Base-by-base conservation (phyloP, 352 stramenopile species). In the Phytophthora parvispora region DNA sequence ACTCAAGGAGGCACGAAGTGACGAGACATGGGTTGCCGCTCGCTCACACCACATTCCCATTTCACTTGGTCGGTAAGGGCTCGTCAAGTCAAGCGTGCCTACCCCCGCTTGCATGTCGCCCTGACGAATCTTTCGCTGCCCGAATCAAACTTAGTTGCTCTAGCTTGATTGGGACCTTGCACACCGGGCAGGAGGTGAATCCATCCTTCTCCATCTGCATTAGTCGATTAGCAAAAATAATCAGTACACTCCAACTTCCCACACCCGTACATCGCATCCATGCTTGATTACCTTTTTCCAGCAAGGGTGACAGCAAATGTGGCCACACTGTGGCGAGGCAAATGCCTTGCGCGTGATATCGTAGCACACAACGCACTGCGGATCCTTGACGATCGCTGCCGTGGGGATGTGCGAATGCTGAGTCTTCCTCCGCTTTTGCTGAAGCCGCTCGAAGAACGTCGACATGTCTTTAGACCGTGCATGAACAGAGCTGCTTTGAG, bases 291-390 rank as follows among this genome's bases (percentile, higher is more conserved):
- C 87, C 87, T 93, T 94, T 83, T 93, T 88, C 89, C 89, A 96
- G 59, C 89, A 96, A 6, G 61, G 53, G 31, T 89, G 77, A 65
- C 89, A 96, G 65, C 89, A 96, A 69, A 96, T 93, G 62, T 96
- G 89, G 6, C 89, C 89, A 31, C 89, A 96, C 27, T 85, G 80
- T 12, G 73, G 64, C 1, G 89, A 86, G 16, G 89, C 89, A 67
- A 82, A 93, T 9, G 89, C 87, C 64, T 93, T 94, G 4, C 72
- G 82, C 0, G 84, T 81, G 31, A 96, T 90, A 42, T 96, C 87
- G 61, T 93, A 95, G 69, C 89, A 96, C 25, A 96, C 89, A 34
- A 90, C 81, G 49, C 89, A 96, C 69, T 96, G 89, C 4, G 89
- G 89, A 29, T 95, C 80, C 48, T 92, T 81, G 16, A 96, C 77